phyloP scores from a whole-genome alignment of 2,329 filamentous ascomycete genomes.

The Emydomyces testavorans region DNA sequence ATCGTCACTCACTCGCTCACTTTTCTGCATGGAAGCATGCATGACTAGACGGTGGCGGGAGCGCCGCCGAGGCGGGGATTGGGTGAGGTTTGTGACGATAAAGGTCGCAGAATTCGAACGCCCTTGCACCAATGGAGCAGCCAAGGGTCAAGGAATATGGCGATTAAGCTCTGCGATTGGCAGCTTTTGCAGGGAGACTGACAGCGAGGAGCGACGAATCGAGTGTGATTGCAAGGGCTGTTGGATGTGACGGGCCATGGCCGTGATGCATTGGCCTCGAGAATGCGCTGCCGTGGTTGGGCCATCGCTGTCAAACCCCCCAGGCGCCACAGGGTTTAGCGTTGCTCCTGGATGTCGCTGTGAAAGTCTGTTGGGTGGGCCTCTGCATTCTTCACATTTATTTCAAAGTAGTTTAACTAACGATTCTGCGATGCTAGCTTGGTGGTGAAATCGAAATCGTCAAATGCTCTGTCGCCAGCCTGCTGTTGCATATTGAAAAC shows the following conservation, averaged over 20 bases:
- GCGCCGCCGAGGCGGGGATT: neutral
- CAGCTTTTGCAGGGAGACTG: neutral
- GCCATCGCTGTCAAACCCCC: neutral
- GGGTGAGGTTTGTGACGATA: neutral
- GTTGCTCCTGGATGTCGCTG: neutral
- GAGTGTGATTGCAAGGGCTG: constrained; percentile 8
- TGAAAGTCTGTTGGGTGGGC: too few species aligned
- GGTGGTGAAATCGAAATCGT: too few species aligned
- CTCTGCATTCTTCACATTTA: too few species aligned
- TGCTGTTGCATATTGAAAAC: too few species aligned
- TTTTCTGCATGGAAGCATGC: constrained; percentile 7
- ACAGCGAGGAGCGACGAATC: neutral
- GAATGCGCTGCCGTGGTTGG: constrained; percentile 1
- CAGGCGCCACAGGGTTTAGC: neutral
- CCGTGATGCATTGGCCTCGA: neutral
- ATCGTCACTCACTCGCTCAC: neutral
- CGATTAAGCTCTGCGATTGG: neutral
- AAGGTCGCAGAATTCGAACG: neutral
- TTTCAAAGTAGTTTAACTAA: too few species aligned
- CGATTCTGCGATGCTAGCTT: too few species aligned
- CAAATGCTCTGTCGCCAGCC: too few species aligned
- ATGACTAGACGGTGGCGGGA: constrained; percentile 5
- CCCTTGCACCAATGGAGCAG: neutral
- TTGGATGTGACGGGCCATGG: constrained; percentile 7
- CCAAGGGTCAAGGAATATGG: neutral